A percentile compares a stretch with the other conserved stretches of the same genome.
Evolutionary conservation across 1,284 basidiomycete genomes (phyloP).

Genomic region (Ustilago nuda): DNA sequence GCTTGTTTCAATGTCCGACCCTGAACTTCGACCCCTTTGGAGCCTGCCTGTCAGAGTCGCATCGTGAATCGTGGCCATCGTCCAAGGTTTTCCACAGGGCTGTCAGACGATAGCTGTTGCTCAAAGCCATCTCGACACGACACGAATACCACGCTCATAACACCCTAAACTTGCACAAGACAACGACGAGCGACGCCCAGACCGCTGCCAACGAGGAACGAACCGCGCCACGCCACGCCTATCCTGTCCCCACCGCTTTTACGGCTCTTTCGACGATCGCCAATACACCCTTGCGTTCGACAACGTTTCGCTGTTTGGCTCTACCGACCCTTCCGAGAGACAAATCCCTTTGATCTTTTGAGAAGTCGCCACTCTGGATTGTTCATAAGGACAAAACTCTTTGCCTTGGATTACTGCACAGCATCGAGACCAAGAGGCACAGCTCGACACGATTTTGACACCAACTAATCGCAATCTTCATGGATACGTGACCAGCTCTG

Average conservation of each 20-base stretch:
- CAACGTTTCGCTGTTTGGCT: not conserved
- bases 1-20: not conserved
- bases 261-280: conserved; percentile 5
- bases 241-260: not conserved
- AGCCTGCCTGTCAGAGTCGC: not conserved
- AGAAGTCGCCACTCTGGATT: not conserved
- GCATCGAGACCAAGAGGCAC: not conserved
- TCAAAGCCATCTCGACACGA: not conserved
- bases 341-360: not conserved
- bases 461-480: not conserved
- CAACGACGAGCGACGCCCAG: conserved; percentile 5
- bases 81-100: not conserved
- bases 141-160: not conserved
- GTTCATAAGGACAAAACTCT: not conserved
- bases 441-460: not conserved
- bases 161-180: not conserved
- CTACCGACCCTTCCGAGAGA: not conserved
- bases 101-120: not conserved
- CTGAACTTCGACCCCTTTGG: conserved; percentile 4
- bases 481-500: conserved; percentile 4
- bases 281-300: not conserved
- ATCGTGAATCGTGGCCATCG: not conserved
- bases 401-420: too few relatives aligned
- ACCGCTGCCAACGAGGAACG: not conserved
- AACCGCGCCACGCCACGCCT: not conserved